These are phyloP conservation scores for Nicotiana tabacum DNA, from an alignment of 257 asterid species.

Conservation along the genomic window DNA sequence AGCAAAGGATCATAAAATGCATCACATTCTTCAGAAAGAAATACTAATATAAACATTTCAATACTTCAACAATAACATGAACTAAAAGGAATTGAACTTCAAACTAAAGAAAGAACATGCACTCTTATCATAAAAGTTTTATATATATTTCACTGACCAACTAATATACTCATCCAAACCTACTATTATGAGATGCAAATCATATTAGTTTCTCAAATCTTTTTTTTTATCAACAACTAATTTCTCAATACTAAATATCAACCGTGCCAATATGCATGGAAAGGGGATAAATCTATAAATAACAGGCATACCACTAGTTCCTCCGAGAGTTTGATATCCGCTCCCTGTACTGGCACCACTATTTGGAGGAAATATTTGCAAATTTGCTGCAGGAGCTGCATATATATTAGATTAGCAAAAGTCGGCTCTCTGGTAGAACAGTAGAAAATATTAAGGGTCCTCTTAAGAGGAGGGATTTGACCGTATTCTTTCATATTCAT, in stretches of 20 bases:
- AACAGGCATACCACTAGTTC: conserved; percentile 39
- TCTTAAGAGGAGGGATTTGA: not conserved
- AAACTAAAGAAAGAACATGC: too few species aligned
- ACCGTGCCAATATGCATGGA: not conserved
- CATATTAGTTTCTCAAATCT: not conserved
- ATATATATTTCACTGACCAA: too few species aligned
- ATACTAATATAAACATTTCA: too few species aligned
- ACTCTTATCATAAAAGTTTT: too few species aligned
- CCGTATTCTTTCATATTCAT: not conserved
- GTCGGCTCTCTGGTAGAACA: not conserved
- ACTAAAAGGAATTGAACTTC: too few species aligned
- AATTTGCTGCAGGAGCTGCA: conserved; percentile 76
- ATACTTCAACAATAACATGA: too few species aligned
- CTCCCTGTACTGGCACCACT: conserved; percentile 39
- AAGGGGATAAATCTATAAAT: not conserved
- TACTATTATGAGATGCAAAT: not conserved
- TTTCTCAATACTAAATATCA: not conserved
- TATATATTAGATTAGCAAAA: not conserved
- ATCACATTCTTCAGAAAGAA: too few species aligned
- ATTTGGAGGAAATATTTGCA: conserved; percentile 84
- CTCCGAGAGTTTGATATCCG: conserved; percentile 66
- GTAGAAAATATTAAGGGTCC: not conserved
- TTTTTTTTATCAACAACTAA: too few species aligned
- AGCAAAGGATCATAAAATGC: too few species aligned
- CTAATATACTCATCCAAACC: too few species aligned